Evolutionary conservation across 495 filamentous ascomycete genomes (phyloP), one percentile per base, ranked within the genome.

Genomic region (Penicillium steckii): DNA sequence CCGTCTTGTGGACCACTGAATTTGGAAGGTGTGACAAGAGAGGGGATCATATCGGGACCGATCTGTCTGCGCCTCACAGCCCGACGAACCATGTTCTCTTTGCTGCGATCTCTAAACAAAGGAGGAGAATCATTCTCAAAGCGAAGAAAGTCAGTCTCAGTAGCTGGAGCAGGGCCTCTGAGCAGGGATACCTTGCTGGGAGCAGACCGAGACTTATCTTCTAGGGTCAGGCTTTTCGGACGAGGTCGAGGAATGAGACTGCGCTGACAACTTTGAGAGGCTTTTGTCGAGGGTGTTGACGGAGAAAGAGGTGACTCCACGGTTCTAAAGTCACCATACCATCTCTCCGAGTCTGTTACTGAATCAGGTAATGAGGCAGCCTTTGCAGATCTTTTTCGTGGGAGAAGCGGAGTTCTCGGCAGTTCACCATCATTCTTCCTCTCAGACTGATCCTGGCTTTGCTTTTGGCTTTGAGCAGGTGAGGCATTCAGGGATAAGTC

Each of bases 161-260:
- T 8, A 8, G 18, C 19, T 7, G 42, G 42, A 6, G n/a, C 46
- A 7, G 38, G 53, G 3, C 33, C 25, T n/a, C 22, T 3, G n/a
- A 27, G 35, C 42, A 44, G 25, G 4, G 43, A 23, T 0, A 44
- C 15, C 13, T 48, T 47, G n/a, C 46, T 30, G 8, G 32, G 24
- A 7, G 46, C 25, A 2, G 23, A 13, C 1, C 19, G 12, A 19
- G 25, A 15, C 10, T 45, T 29, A 12, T n/a, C 46, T 8, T 27
- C 12, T 3, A 4, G 9, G 22, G 19, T 15, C 7, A 2, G 27
- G 22, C n/a, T 33, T 15, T 35, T 35, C 32, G 19, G 18, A 0
- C 38, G 38, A 10, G 54, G 46, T 7, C 49, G 47, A 3, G 50
- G 56, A 25, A 57, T 61, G 42, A 37, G 19, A 22, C 55, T 56